Evolutionary conservation across 2,329 filamentous ascomycete species (phyloP), one percentile per base, ranked within the genome.

Genomic region (Penicillium palitans): DNA sequence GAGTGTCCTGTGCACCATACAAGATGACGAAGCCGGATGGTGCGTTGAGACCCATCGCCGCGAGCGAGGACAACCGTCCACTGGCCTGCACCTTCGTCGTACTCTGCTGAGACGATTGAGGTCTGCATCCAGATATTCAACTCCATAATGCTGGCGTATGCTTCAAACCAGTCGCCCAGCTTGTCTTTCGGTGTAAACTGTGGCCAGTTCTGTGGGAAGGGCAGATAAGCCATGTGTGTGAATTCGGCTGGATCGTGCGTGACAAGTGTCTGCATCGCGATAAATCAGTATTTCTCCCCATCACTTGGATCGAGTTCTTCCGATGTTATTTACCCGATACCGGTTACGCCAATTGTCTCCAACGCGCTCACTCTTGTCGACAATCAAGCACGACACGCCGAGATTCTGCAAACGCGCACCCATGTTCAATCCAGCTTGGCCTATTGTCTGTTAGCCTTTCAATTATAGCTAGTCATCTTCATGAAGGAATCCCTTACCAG

Each of bases 331-430:
- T 51, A 75, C 73, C 25, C 76, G 71, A 59, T 83, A 83, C n/a
- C 81, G 74, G 17, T 77, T 73, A 3, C 79, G 69, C 81, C 81
- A 83, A 50, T 80, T 81, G 59, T 82, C 80, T 5, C 80, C 80
- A 10, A 83, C 70, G 0, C 76, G 69, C 17, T 75, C 68, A 40
- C 78, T 76, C 52, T 74, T 74, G 51, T 83, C 81, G 15, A 83
- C 65, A 31, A 83, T 70, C 19, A 82, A 66, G 50, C 68, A 71
- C 6, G 73, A 71, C 0, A 80, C 55, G 4, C 75, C 74, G 13
- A 79, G 66, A 4, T 72, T 73, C 53, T 78, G 70, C 2, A 79
- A 68, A 12, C 78, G 73, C 35, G 78, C 78, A 25, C 70, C 77
- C 47, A 76, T 65, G 31, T 74, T 78, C 19, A 79, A 63, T 17